Percentiles rank a stretch among this genome's conserved stretches.
Evolutionary conservation across 768 basidiomycete genomes (phyloP).

Genomic region (Suillus subluteus): DNA sequence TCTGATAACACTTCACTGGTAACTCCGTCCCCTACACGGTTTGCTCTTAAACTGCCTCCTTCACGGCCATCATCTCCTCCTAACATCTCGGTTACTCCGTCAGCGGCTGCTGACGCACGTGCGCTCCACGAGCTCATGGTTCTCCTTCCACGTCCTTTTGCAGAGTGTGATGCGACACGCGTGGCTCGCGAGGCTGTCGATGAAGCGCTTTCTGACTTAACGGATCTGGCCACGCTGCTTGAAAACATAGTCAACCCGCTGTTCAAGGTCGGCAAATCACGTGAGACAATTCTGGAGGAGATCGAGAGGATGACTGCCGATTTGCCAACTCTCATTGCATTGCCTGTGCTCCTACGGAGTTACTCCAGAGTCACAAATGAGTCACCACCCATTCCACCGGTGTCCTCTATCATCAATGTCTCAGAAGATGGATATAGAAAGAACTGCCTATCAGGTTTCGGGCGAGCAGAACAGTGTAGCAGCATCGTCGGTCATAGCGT

Average conservation of each 20-base stretch:
- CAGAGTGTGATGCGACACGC: slow-evolving; percentile 48
- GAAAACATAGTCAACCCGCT: slow-evolving; percentile 48
- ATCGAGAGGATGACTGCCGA: slow-evolving; percentile 60
- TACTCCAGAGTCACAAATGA: slow-evolving; percentile 28
- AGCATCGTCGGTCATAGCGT: slow-evolving; percentile 59
- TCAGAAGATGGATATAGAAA: slow-evolving; percentile 67
- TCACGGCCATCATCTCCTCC: slow-evolving; percentile 74
- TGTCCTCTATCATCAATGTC: slow-evolving; percentile 55
- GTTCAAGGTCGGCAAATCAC: slow-evolving; percentile 23
- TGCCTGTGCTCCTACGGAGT: slow-evolving; percentile 65
- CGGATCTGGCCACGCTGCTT: slow-evolving; percentile 58
- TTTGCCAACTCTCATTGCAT: slow-evolving; percentile 73
- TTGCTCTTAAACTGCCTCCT: slow-evolving; percentile 65
- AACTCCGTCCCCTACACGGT: slow-evolving; percentile 60
- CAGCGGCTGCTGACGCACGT: slow-evolving; percentile 60
- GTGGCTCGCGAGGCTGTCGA: slow-evolving; percentile 82
- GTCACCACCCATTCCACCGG: slow-evolving; percentile 1
- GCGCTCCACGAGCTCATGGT: slow-evolving; percentile 64
- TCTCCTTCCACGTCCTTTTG: slow-evolving; percentile 61
- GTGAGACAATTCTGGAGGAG: slow-evolving; percentile 39
- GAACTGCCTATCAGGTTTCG: slow-evolving; percentile 74
- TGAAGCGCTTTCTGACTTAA: slow-evolving; percentile 72
- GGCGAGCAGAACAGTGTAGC: slow-evolving; percentile 76
- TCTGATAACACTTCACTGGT: slow-evolving; percentile 51
- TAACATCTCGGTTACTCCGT: slow-evolving; percentile 35